Base-by-base conservation (phyloP, 768 basidiomycete species). In the Agaricus sinodeliciosus region DNA sequence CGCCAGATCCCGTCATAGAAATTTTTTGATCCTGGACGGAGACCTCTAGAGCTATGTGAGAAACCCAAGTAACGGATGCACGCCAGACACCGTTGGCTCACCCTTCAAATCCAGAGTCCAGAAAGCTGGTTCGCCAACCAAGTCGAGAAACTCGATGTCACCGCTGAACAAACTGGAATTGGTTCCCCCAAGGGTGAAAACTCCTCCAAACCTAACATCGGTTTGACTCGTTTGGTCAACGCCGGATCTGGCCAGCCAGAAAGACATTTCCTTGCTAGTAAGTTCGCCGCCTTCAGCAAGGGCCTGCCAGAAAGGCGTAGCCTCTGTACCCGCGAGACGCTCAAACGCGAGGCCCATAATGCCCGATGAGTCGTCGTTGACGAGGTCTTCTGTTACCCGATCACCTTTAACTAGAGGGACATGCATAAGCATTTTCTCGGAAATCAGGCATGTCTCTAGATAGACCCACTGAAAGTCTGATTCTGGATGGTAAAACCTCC, bases 271-370 rank as follows among this genome's bases (percentile, higher is more conserved):
- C 0, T 80, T 79, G 0, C 60, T 59, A 0, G 73, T 62, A 9
- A 87, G 63, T 57, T 74, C 65, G 46, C 69, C 70, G 26, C 61
- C 61, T 19, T 65, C 64, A 4, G 70, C 59, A 1, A 90, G 63
- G 0, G 76, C 63, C 58, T 84, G 67, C 87, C 88, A 90, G 63
- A 90, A 87, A 0, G 89, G 89, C 0, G 64, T 67, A 0, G 80
- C 63, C 1, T 63, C 55, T 12, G 86, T 84, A 9, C 72, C 68
- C 0, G 88, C 77, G 42, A 92, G 75, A 15, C 73, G 55, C 16
- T 69, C 37, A 59, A 87, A 92, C 0, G 82, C 89, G 37, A 92
- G 77, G 13, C 89, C 89, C 74, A 92, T 72, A 60, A 92, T 82
- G 18, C 89, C 89, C 0, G 85, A 81, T 0, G 82, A 69, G 0